A percentile compares a stretch with the other conserved stretches of the same genome.
Evolutionary conservation across 2,329 filamentous ascomycete genomes (phyloP).

Genomic region (Pestalotiopsis sp.): DNA sequence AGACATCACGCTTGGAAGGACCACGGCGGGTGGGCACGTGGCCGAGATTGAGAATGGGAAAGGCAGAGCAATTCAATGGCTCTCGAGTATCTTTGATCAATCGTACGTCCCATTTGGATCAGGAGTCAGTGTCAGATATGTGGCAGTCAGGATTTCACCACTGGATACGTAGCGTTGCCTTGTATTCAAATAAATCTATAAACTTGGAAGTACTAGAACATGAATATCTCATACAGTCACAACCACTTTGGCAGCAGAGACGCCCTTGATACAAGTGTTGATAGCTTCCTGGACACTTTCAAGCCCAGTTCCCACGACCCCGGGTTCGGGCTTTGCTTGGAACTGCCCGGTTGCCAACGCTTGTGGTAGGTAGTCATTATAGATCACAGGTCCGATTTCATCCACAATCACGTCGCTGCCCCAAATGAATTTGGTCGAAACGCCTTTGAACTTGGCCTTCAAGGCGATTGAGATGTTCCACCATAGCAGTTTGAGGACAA

Average conservation of each 20-base stretch:
- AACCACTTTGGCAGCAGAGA: slow-evolving; percentile 46
- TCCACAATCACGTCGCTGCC: not conserved
- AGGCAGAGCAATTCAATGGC: too few species aligned
- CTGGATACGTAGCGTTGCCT: too few species aligned
- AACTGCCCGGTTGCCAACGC: not conserved
- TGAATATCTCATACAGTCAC: slow-evolving; percentile 19
- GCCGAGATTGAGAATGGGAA: too few species aligned
- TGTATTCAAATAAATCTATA: too few species aligned
- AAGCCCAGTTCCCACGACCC: slow-evolving; percentile 42
- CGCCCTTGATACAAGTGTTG: slow-evolving; percentile 37
- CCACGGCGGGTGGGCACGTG: too few species aligned
- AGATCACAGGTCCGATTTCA: not conserved
- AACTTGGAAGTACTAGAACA: not conserved
- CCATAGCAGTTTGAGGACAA: not conserved
- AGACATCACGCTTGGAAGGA: too few species aligned
- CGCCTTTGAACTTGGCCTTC: not conserved
- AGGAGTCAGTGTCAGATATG: too few species aligned
- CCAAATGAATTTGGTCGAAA: slow-evolving; percentile 5
- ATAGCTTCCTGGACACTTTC: slow-evolving; percentile 43
- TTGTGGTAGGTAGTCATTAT: slow-evolving; percentile 1
- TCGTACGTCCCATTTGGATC: too few species aligned
- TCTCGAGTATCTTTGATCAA: too few species aligned
- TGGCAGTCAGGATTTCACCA: too few species aligned
- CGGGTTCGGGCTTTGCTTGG: slow-evolving; percentile 20
- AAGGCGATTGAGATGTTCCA: not conserved